phyloP scores from a whole-genome alignment of 1,284 basidiomycete species.

The Cryptococcus sp. region DNA sequence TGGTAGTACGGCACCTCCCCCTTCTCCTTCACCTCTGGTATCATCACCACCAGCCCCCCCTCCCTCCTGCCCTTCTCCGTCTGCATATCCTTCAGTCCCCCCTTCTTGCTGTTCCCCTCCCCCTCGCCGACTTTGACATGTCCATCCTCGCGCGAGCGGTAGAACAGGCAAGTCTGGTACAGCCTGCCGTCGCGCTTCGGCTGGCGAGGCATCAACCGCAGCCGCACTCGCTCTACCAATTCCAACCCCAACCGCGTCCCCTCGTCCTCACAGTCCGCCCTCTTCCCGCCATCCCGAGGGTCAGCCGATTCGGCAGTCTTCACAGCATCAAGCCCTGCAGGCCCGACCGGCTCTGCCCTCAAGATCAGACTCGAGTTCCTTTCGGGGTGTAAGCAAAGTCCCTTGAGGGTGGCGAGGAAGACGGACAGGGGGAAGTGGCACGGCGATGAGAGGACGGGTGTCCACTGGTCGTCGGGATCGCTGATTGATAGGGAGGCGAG shows the following conservation, averaged over 20 bases:
- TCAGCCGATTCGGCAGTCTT: background rate
- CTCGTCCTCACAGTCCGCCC: too few species aligned
- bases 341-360: constrained; percentile 33
- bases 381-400: constrained; percentile 45
- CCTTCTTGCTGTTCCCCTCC: too few species aligned
- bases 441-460: constrained; percentile 21
- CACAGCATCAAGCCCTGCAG: background rate
- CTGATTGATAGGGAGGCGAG: too few species aligned
- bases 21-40: constrained; percentile 27
- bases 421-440: constrained; percentile 34
- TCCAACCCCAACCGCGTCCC: constrained; percentile 18
- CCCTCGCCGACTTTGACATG: background rate
- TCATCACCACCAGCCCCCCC: constrained; percentile 34
- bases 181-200: constrained; percentile 39
- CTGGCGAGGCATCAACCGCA: constrained; percentile 43
- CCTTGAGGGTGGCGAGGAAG: constrained; percentile 36
- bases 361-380: constrained; percentile 46
- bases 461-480: constrained; percentile 14
- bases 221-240: constrained; percentile 25
- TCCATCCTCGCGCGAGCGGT: constrained; percentile 15
- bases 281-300: too few species aligned
- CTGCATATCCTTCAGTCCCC: background rate
- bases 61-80: constrained; percentile 8
- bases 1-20: constrained; percentile 47
- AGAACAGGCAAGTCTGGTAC: constrained; percentile 36